Conservation (phyloP, 116 monocot genomes). For the Iris pallida region DNA sequence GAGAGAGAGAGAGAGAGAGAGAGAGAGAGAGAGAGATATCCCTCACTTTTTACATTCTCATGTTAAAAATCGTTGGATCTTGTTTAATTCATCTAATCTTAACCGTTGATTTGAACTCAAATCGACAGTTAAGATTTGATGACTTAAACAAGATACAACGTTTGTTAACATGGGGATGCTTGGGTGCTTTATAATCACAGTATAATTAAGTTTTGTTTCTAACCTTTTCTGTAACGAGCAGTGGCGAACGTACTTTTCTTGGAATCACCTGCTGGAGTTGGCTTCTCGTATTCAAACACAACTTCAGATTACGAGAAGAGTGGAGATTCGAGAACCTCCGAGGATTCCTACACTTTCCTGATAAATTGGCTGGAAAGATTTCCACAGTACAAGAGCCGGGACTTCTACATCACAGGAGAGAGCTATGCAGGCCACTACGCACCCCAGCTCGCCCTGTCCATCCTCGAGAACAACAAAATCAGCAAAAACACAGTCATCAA, state of each 20-base stretch:
- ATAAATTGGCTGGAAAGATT: slow-evolving; percentile 39
- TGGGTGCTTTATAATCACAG: too few species aligned
- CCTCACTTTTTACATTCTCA: too few species aligned
- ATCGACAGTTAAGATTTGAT: too few species aligned
- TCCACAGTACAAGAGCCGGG: slow-evolving; percentile 35
- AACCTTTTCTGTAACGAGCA: slow-evolving; percentile 6
- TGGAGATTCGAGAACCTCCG: slow-evolving; percentile 22
- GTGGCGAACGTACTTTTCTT: slow-evolving; percentile 41
- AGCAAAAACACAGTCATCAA: slow-evolving; percentile 5
- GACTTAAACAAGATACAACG: too few species aligned
- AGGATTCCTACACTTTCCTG: slow-evolving; percentile 29
- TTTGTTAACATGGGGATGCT: too few species aligned
- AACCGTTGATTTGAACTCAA: too few species aligned
- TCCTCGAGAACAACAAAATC: slow-evolving; percentile 9
- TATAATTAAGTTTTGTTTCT: too few species aligned
- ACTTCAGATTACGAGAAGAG: slow-evolving; percentile 14
- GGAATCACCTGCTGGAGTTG: slow-evolving; percentile 34
- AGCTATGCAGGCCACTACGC: slow-evolving; percentile 38
- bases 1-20: too few species aligned
- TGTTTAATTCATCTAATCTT: too few species aligned
- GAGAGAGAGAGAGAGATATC: too few species aligned
- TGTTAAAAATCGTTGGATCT: too few species aligned
- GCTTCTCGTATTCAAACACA: slow-evolving; percentile 34
- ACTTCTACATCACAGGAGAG: slow-evolving; percentile 37
- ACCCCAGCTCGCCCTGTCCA: slow-evolving; percentile 29